Conservation (phyloP, 2,329 filamentous ascomycete genomes). For the Penicillium hordei region DNA sequence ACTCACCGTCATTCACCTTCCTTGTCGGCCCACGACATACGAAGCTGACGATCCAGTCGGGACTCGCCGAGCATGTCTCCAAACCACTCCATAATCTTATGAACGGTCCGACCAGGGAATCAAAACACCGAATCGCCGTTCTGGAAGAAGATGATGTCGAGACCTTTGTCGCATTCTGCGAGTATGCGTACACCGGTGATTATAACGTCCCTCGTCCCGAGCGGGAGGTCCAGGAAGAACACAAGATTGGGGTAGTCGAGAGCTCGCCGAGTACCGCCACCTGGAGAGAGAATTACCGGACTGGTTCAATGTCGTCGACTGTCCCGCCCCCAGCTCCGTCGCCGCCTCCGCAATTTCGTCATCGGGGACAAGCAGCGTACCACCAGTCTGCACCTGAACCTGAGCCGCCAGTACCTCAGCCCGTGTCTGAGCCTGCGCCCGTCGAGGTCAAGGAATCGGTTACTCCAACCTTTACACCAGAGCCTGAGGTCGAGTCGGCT, state of each 20-base stretch:
- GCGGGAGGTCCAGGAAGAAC: conserved; percentile 18
- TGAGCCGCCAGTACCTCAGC: not conserved
- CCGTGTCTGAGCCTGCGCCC: not conserved
- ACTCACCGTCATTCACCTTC: conserved; percentile 48
- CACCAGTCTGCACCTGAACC: not conserved
- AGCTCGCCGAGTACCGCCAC: conserved; percentile 9
- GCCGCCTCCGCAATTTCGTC: conserved; percentile 23
- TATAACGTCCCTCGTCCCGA: conserved; percentile 40
- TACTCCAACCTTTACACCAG: not conserved
- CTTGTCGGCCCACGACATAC: conserved; percentile 48
- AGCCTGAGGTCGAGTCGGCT: not conserved
- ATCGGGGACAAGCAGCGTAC: not conserved
- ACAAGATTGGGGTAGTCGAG: conserved; percentile 16
- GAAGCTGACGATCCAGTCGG: conserved; percentile 49
- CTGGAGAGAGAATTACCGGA: conserved; percentile 21
- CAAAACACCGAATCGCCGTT: conserved; percentile 43
- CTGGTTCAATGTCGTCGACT: conserved; percentile 26
- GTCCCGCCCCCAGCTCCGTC: conserved; percentile 35
- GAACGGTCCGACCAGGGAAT: conserved; percentile 49
- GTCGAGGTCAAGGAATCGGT: not conserved
- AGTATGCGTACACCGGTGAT: conserved; percentile 52
- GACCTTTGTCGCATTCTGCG: conserved; percentile 51
- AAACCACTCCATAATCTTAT: conserved; percentile 46
- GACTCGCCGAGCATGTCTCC: conserved; percentile 47
- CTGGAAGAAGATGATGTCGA: conserved; percentile 50